Conservation (phyloP, 208 protist genomes). For the Vickermania spadyakhi region DNA sequence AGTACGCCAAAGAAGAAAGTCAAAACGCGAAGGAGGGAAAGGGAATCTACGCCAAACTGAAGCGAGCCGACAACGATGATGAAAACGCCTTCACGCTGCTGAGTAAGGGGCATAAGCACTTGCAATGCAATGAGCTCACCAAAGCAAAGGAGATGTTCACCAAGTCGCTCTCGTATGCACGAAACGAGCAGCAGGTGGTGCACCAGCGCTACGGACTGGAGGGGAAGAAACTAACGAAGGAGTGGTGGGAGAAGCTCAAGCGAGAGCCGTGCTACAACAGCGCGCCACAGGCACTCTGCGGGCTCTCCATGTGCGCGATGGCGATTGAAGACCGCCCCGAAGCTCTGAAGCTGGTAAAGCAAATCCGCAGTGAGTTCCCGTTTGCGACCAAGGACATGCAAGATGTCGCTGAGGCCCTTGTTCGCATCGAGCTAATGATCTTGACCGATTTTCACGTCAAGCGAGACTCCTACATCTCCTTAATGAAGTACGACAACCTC, state of each 20-base stretch:
- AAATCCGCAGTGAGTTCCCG: constrained; percentile 57
- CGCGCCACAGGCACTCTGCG: constrained; percentile 64
- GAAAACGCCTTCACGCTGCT: constrained; percentile 85
- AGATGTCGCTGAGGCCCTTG: constrained; percentile 64
- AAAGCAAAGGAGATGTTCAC: constrained; percentile 63
- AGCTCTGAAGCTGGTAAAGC: constrained; percentile 24
- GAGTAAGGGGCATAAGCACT: constrained; percentile 42
- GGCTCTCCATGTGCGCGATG: constrained; percentile 73
- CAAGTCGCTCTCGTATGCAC: constrained; percentile 47
- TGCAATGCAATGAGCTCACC: constrained; percentile 54
- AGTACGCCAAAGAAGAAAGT: constrained; percentile 50
- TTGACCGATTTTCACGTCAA: constrained; percentile 54
- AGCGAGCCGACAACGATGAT: constrained; percentile 69
- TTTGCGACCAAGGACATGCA: constrained; percentile 62
- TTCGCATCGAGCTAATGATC: constrained; percentile 72
- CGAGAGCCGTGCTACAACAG: constrained; percentile 75
- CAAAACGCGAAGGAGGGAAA: constrained; percentile 54
- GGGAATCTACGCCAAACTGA: constrained; percentile 41
- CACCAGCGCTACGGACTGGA: constrained; percentile 46
- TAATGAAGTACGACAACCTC: constrained; percentile 73
- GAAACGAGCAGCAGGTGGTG: constrained; percentile 35
- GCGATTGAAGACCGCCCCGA: constrained; percentile 30
- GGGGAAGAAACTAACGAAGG: constrained; percentile 59
- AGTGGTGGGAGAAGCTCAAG: constrained; percentile 60
- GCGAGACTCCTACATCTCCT: constrained; percentile 65